Percentiles rank a stretch among this genome's conserved stretches.
Conservation (phyloP, 2,329 filamentous ascomycete species). For the Neurospora sp. region DNA sequence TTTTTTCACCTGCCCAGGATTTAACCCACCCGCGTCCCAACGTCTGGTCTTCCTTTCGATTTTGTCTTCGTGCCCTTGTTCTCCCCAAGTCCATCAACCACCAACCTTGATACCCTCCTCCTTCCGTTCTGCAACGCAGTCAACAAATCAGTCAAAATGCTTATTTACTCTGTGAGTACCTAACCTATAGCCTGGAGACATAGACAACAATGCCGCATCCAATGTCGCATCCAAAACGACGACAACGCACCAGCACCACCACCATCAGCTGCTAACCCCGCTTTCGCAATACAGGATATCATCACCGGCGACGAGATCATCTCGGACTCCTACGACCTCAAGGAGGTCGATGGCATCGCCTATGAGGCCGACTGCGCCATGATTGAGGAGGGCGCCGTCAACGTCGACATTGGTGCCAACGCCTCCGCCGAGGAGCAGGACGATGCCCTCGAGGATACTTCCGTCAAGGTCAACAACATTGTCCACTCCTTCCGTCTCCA, state of each 20-base stretch:
- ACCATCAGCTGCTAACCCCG: constrained; percentile 16
- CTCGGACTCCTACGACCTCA: constrained; percentile 86
- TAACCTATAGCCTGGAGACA: background rate
- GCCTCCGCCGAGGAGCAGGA: constrained; percentile 87
- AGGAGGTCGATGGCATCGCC: constrained; percentile 66
- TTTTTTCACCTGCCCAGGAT: background rate
- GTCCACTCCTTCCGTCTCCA: constrained; percentile 85
- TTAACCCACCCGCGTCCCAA: background rate
- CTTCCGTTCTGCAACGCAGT: background rate
- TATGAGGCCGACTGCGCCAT: constrained; percentile 91
- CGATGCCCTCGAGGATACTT: constrained; percentile 61
- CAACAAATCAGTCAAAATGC: background rate
- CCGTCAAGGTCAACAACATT: constrained; percentile 80
- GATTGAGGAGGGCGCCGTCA: constrained; percentile 68
- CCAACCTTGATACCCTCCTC: background rate
- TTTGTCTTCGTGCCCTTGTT: background rate
- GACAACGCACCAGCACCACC: constrained; percentile 1
- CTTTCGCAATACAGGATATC: constrained; percentile 56
- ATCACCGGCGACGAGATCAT: constrained; percentile 89
- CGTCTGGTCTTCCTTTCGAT: background rate
- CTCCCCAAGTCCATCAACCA: background rate
- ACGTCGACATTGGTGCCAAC: constrained; percentile 85
- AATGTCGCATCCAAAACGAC: background rate
- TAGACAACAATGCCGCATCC: background rate
- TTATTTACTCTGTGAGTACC: background rate